These are phyloP conservation scores for Cladosporium velox DNA, from an alignment of 2,329 filamentous ascomycete genomes.

Conservation along the genomic window DNA sequence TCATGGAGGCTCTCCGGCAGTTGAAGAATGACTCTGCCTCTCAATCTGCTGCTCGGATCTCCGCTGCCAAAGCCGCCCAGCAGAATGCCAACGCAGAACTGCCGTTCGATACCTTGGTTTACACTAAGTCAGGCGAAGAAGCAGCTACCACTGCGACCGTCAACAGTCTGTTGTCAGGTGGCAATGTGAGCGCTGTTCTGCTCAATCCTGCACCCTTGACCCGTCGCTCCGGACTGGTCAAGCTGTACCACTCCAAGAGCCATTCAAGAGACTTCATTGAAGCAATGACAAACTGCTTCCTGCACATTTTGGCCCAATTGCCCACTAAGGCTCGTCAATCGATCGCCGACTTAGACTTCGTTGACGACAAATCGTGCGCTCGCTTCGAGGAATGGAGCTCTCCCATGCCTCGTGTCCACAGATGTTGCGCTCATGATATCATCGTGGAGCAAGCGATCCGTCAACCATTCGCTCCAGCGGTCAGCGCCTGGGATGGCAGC, in stretches of 20 bases:
- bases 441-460: conserved; percentile 7
- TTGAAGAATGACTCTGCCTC: conserved; percentile 11
- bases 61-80: neutral
- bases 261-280: conserved; percentile 3
- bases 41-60: conserved; percentile 7
- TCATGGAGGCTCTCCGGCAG: conserved; percentile 5
- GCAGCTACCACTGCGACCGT: neutral
- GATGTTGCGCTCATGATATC: conserved; percentile 11
- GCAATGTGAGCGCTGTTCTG: conserved; percentile 7
- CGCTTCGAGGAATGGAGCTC: neutral
- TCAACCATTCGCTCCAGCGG: conserved; percentile 6
- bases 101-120: conserved; percentile 15
- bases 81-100: neutral
- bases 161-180: conserved; percentile 12
- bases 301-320: conserved; percentile 12
- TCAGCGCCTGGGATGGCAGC: conserved; percentile 23
- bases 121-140: conserved; percentile 9
- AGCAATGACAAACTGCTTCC: conserved; percentile 14
- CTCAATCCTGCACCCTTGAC: conserved; percentile 12
- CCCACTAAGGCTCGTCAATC: conserved; percentile 9
- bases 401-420: conserved; percentile 1
- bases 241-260: conserved; percentile 14
- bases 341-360: conserved; percentile 11
- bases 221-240: conserved; percentile 12
- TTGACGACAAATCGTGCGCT: conserved; percentile 12